Percentiles rank a stretch among this genome's conserved stretches.
Conservation (phyloP, 495 filamentous ascomycete genomes). For the Xylaria intraflava region DNA sequence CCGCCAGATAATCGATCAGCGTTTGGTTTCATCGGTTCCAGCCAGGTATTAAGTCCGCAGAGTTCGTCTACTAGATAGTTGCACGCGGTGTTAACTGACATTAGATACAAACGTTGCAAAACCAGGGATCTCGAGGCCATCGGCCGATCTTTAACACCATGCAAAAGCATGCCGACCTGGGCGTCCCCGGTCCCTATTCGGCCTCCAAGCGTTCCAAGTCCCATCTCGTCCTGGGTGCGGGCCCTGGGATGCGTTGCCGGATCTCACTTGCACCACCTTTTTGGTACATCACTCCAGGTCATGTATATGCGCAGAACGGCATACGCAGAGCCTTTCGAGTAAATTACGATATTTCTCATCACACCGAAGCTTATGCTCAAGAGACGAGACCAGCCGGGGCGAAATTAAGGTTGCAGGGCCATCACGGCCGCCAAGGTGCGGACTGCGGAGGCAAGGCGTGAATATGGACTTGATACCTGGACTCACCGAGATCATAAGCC, state of each 20-base stretch:
- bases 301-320: constrained; percentile 48
- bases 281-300: constrained; percentile 41
- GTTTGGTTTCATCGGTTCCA: no score
- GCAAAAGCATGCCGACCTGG: constrained; percentile 29
- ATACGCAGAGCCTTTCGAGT: no score
- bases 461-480: constrained; percentile 47
- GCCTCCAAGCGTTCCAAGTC: constrained; percentile 50
- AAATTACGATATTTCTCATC: no score
- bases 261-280: constrained; percentile 48
- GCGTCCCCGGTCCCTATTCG: constrained; percentile 50
- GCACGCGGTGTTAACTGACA: no score
- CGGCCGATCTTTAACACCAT: constrained; percentile 25
- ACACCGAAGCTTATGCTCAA: constrained; percentile 49
- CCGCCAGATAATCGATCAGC: no score
- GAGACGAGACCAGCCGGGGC: constrained; percentile 39
- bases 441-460: constrained; percentile 48
- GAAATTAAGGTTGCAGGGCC: constrained; percentile 37
- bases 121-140: no score
- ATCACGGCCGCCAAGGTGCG: constrained; percentile 48
- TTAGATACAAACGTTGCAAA: no score
- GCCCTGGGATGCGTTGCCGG: constrained; percentile 50
- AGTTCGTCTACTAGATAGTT: no score
- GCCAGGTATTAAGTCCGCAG: no score
- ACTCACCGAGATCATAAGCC: constrained; percentile 44
- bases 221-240: constrained; percentile 32